phyloP scores from a whole-genome alignment of 108 stramenopile species.

The Chaetoceros tenuissimus region DNA sequence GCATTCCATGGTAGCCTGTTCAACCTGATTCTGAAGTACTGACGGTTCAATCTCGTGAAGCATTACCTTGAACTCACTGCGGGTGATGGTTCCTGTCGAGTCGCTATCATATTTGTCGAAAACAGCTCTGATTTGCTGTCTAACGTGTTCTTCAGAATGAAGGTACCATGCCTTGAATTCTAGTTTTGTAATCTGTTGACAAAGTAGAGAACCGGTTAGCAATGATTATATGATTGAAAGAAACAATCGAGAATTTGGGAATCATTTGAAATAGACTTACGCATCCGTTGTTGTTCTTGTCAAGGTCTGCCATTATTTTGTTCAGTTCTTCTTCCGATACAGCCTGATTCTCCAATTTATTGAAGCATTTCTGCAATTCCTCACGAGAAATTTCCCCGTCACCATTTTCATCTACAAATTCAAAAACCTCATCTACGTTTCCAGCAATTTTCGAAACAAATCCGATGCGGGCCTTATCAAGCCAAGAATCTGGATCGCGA shows the following conservation, averaged over 20 bases:
- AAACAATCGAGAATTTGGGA: no score
- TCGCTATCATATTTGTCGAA: conserved; percentile 65
- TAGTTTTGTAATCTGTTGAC: conserved; percentile 44
- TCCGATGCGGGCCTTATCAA: conserved; percentile 56
- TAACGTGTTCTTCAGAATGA: conserved; percentile 49
- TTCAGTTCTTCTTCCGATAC: conserved; percentile 31
- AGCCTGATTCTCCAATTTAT: conserved; percentile 40
- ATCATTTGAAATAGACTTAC: no score
- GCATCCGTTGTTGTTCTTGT: conserved; percentile 51
- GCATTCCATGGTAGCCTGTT: conserved; percentile 19
- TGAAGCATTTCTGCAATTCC: conserved; percentile 27
- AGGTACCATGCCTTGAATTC: conserved; percentile 73
- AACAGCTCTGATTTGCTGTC: conserved; percentile 25
- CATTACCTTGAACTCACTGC: conserved; percentile 46
- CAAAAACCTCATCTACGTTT: conserved; percentile 15
- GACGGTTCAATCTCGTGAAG: conserved; percentile 41
- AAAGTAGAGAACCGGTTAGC: no score
- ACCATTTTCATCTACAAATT: conserved; percentile 6
- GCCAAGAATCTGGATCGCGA: conserved; percentile 56
- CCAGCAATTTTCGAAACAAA: conserved; percentile 70
- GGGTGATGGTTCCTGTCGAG: conserved; percentile 51
- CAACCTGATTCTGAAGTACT: conserved; percentile 45
- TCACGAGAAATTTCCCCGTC: conserved; percentile 9
- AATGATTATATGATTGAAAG: no score
- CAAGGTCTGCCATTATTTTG: conserved; percentile 45